Evolutionary conservation across 345 rosid species (phyloP).

Genomic region (Rhodomyrtus tomentosa): DNA sequence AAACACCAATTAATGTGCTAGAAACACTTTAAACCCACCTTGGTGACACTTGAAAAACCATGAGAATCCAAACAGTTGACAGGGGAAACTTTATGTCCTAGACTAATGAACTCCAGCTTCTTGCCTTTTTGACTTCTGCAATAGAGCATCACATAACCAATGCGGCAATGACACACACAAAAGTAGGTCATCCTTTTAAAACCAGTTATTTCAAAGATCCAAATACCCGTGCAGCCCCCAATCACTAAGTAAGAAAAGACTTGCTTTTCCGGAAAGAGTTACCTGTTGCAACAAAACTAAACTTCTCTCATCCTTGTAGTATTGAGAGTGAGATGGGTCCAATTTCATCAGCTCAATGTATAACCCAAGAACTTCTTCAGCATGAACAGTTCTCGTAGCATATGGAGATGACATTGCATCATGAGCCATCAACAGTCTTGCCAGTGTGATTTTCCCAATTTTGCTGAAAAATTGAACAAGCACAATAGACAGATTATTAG

Average conservation of each 20-base stretch:
- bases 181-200: not conserved
- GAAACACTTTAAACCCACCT: not conserved
- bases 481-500: not conserved
- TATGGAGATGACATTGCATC: conserved; percentile 24
- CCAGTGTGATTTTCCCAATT: conserved; percentile 90
- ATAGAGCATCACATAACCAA: not conserved
- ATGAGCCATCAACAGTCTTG: conserved; percentile 67
- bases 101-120: not conserved
- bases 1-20: not conserved
- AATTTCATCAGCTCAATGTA: conserved; percentile 53
- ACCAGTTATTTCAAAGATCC: not conserved
- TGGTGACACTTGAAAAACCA: not conserved
- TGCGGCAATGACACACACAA: not conserved
- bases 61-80: not conserved
- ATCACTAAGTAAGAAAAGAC: not conserved
- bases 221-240: not conserved
- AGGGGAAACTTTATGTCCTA: not conserved
- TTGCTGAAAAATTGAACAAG: conserved; percentile 38
- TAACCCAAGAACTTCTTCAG: conserved; percentile 54
- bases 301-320: conserved; percentile 73
- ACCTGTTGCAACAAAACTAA: conserved; percentile 60
- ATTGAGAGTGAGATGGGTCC: conserved; percentile 57
- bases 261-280: not conserved
- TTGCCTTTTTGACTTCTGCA: not conserved
- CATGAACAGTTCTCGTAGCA: conserved; percentile 24